These are phyloP conservation scores for Ophiostoma sp. DNA, from an alignment of 2,329 filamentous ascomycete genomes.

Conservation along the genomic window DNA sequence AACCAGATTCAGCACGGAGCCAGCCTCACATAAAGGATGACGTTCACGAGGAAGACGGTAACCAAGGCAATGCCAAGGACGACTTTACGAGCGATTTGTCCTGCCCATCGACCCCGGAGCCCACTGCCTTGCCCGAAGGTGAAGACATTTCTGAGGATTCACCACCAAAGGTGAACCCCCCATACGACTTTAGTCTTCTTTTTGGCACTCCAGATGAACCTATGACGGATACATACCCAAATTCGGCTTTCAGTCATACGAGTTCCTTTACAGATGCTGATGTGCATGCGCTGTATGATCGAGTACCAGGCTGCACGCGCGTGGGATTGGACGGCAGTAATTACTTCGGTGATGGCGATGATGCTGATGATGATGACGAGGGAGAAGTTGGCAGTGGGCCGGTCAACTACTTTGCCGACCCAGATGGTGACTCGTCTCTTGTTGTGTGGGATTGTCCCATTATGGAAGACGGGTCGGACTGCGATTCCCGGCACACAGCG, in stretches of 20 bases:
- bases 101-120: background rate
- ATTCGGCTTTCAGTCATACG: background rate
- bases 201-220: background rate
- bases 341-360: background rate
- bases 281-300: conserved; percentile 7
- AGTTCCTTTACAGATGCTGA: background rate
- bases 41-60: background rate
- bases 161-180: background rate
- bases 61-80: background rate
- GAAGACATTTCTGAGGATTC: background rate
- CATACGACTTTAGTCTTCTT: background rate
- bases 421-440: background rate
- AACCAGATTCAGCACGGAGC: background rate
- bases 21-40: background rate
- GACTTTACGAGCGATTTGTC: background rate
- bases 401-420: background rate
- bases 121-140: background rate
- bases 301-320: background rate
- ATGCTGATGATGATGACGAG: background rate
- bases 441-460: background rate
- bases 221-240: background rate
- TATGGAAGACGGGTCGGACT: background rate
- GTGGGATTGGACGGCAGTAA: background rate
- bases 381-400: background rate
- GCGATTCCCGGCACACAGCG: background rate